phyloP scores from a whole-genome alignment of 495 filamentous ascomycete species.

The Podospora didyma region DNA sequence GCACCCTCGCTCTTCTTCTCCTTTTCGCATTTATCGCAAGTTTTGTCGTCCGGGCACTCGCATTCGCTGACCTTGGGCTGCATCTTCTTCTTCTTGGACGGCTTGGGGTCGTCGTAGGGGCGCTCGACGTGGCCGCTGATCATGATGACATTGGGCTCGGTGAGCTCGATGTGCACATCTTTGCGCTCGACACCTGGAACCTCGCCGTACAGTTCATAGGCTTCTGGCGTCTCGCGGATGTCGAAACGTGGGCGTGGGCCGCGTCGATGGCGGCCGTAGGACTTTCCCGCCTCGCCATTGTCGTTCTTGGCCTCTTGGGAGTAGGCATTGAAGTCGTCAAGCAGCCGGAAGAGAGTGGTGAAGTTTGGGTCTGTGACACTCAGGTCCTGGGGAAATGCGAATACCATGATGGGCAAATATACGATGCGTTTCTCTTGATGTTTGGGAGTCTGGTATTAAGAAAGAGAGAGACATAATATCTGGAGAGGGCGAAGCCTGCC shows the following conservation, averaged over 20 bases:
- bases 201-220: conserved; percentile 76
- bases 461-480: not conserved
- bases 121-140: conserved; percentile 63
- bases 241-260: conserved; percentile 54
- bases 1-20: conserved; percentile 1
- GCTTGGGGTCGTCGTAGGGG: conserved; percentile 23
- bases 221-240: conserved; percentile 57
- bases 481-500: not conserved
- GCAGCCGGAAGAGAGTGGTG: conserved; percentile 63
- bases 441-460: not conserved
- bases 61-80: not conserved
- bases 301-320: conserved; percentile 25
- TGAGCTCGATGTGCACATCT: conserved; percentile 73
- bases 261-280: conserved; percentile 22
- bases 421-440: not conserved
- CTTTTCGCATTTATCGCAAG: conserved; percentile 1
- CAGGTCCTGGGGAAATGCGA: conserved; percentile 18
- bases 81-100: not conserved
- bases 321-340: conserved; percentile 64
- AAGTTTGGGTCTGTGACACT: conserved; percentile 40
- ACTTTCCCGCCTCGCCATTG: not conserved
- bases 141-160: conserved; percentile 61
- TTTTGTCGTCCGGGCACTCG: not conserved
- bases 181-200: conserved; percentile 71
- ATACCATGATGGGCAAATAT: conserved; percentile 18